These are phyloP conservation scores for Bruguiera parviflora DNA, from an alignment of 345 rosid species.

Conservation along the genomic window DNA sequence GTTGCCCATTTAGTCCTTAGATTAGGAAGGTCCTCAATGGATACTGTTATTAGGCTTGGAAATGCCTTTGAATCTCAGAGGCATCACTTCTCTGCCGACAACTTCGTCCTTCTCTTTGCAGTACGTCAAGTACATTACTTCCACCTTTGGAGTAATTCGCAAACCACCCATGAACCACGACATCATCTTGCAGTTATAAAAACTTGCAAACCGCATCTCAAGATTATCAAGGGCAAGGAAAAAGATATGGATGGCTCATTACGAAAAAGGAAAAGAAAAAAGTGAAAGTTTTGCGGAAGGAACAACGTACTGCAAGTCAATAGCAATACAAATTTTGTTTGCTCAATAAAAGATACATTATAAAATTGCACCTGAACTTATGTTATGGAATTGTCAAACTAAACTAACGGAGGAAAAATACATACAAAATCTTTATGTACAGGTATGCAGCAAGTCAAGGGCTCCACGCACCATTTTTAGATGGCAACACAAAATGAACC, in stretches of 20 bases:
- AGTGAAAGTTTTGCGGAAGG: too few species aligned
- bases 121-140: slow-evolving; percentile 34
- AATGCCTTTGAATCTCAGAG: slow-evolving; percentile 23
- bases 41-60: slow-evolving; percentile 40
- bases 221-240: too few species aligned
- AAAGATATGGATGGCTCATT: too few species aligned
- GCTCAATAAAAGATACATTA: too few species aligned
- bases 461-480: background rate
- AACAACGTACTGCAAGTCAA: too few species aligned
- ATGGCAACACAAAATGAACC: slow-evolving; percentile 8
- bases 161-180: too few species aligned
- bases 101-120: slow-evolving; percentile 45
- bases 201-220: too few species aligned
- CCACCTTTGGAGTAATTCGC: slow-evolving; percentile 13
- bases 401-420: background rate
- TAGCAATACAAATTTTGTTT: too few species aligned
- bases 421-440: slow-evolving; percentile 18
- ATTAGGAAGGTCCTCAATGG: slow-evolving; percentile 36
- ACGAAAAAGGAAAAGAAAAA: too few species aligned
- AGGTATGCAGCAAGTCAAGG: slow-evolving; percentile 1
- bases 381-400: too few species aligned
- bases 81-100: slow-evolving; percentile 16
- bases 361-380: too few species aligned
- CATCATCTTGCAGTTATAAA: too few species aligned
- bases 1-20: slow-evolving; percentile 25